Conservation (phyloP, 2,329 filamentous ascomycete genomes). For the Scleromitrula shiraiana region DNA sequence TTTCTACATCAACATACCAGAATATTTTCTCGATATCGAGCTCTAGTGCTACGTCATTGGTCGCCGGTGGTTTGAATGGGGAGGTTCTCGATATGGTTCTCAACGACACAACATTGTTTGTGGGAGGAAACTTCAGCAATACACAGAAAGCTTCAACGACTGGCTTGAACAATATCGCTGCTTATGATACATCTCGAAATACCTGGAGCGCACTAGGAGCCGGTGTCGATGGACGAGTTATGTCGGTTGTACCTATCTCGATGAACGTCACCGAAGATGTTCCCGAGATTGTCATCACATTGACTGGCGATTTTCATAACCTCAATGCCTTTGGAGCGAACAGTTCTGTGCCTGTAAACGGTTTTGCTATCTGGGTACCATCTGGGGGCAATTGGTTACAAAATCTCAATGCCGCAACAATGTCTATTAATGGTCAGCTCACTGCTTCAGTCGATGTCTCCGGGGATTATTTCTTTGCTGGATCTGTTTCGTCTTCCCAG, state of each 20-base stretch:
- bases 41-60: conserved; percentile 51
- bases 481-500: conserved; percentile 72
- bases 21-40: conserved; percentile 72
- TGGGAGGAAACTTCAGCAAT: conserved; percentile 72
- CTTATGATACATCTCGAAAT: conserved; percentile 61
- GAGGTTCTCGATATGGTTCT: conserved; percentile 65
- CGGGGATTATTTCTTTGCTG: conserved; percentile 62
- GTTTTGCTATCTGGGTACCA: conserved; percentile 88
- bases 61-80: conserved; percentile 70
- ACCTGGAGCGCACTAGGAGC: conserved; percentile 74
- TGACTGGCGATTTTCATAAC: conserved; percentile 72
- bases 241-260: conserved; percentile 64
- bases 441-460: conserved; percentile 62
- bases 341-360: conserved; percentile 52
- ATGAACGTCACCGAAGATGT: conserved; percentile 66
- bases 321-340: conserved; percentile 62
- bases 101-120: conserved; percentile 59
- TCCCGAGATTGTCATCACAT: conserved; percentile 65
- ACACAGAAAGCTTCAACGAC: conserved; percentile 52
- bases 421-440: conserved; percentile 64
- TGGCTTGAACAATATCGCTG: conserved; percentile 68
- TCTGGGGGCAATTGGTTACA: conserved; percentile 81
- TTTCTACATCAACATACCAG: conserved; percentile 56
- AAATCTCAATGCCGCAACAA: conserved; percentile 59
- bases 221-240: conserved; percentile 75